Evolutionary conservation across 2,329 filamentous ascomycete genomes (phyloP), one percentile per base, ranked within the genome.

Genomic region (Calcarisporium arbuscula): DNA sequence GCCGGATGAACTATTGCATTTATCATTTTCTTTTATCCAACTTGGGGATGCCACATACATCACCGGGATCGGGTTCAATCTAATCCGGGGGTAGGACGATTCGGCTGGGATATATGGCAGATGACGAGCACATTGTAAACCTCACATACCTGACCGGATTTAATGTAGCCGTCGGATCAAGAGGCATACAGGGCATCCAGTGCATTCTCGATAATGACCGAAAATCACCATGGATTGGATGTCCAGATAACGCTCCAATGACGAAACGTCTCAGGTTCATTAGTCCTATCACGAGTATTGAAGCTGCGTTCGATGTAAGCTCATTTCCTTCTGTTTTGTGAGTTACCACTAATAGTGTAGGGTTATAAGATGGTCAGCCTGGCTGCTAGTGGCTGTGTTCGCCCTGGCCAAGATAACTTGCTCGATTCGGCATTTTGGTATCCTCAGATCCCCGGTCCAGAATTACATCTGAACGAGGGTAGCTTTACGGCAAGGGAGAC

Each of bases 241-340:
- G 35, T 35, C 26, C 31, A 23, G 16, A 41, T 28, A 21, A 28
- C 9, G 35, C 35, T 25, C 35, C 35, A 38, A 31, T 16, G 28
- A 38, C 39, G 28, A 26, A 35, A 25, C 39, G 39, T 21, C 31
- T 41, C 18, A 14, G 4, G 15, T 35, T 32, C 25, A 12, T 8
- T 9, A 35, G 31, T 14, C 35, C 35, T 26, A 34, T 38, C 32
- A 32, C 22, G 8, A 28, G 21, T 28, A 41, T 41, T 19, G 22
- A 38, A 28, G 35, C 34, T 31, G 39, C n/a, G 26, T 41, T 41
- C 12, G 39, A 41, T 35, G 39, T 41, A 30, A 38, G 39, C 18
- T 40, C 34, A 15, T 32, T 32, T 28, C 18, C 22, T 15, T 25
- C 12, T 23, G 10, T 19, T 19, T 31, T 14, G 17, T 23, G 11